Percentiles rank a stretch among this genome's conserved stretches.
phyloP scores from a whole-genome alignment of 352 stramenopile genomes.

The Pythium periplocum region DNA sequence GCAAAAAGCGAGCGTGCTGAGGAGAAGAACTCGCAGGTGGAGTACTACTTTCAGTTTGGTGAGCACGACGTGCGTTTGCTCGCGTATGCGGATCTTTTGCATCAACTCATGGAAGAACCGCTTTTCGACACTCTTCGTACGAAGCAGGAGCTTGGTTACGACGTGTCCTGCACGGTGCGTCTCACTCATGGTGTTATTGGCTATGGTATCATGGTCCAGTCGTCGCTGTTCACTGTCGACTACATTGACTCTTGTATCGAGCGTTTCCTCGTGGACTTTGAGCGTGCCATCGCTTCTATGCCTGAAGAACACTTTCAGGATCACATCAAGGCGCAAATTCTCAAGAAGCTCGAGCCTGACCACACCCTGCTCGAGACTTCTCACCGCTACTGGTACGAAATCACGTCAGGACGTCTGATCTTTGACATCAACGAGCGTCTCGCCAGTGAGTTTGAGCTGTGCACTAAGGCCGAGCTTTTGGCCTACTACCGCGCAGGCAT shows the following conservation, averaged over 20 bases:
- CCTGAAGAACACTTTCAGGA: conserved; percentile 19
- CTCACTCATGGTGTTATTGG: conserved; percentile 74
- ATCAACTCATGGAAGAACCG: conserved; percentile 76
- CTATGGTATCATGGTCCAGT: conserved; percentile 66
- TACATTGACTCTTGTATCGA: conserved; percentile 58
- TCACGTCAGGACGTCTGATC: conserved; percentile 42
- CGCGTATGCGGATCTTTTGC: conserved; percentile 65
- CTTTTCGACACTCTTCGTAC: conserved; percentile 81
- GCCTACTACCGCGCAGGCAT: conserved; percentile 61
- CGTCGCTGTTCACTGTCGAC: conserved; percentile 45
- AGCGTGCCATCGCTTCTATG: too few relatives aligned
- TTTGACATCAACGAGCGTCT: conserved; percentile 55
- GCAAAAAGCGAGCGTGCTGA: conserved; percentile 53
- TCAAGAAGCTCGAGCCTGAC: conserved; percentile 39
- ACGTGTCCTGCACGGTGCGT: conserved; percentile 66
- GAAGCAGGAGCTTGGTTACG: conserved; percentile 78
- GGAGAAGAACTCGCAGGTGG: conserved; percentile 76
- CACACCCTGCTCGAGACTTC: conserved; percentile 46
- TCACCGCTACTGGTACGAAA: conserved; percentile 72
- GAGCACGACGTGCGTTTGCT: conserved; percentile 32
- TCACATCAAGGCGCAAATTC: conserved; percentile 42
- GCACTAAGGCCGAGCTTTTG: conserved; percentile 59
- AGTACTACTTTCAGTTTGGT: conserved; percentile 83
- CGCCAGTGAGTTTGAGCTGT: conserved; percentile 29
- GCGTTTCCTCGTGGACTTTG: conserved; percentile 44